phyloP scores from a whole-genome alignment of 192 early-diverging fungal genomes.

The Dissophora globulifera region DNA sequence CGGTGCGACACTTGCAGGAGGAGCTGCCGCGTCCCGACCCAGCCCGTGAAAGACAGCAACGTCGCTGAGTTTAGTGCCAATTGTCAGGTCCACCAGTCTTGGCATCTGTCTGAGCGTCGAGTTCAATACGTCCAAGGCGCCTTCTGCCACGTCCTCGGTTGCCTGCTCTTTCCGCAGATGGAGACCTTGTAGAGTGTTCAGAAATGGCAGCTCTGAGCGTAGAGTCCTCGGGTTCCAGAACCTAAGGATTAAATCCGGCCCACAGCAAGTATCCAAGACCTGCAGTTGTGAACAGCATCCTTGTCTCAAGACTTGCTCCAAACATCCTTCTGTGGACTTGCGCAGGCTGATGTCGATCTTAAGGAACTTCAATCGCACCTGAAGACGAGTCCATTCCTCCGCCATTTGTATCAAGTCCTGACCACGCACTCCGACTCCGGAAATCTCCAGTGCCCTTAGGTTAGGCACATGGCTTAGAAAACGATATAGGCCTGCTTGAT shows the following conservation, averaged over 20 bases:
- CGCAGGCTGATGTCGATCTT: not conserved
- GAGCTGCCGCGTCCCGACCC: slow-evolving; percentile 21
- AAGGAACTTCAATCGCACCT: slow-evolving; percentile 5
- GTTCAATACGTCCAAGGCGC: slow-evolving; percentile 3
- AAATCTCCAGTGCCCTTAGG: slow-evolving; percentile 12
- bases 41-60: slow-evolving; percentile 23
- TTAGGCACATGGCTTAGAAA: slow-evolving; percentile 1
- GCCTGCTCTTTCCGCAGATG: slow-evolving; percentile 13
- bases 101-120: slow-evolving; percentile 23
- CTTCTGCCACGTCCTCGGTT: not conserved
- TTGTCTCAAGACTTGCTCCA: slow-evolving; percentile 7
- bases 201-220: slow-evolving; percentile 16
- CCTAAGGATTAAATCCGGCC: slow-evolving; percentile 7
- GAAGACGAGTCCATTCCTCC: slow-evolving; percentile 20
- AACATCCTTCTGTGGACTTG: slow-evolving; percentile 2
- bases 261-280: slow-evolving; percentile 16
- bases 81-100: slow-evolving; percentile 24
- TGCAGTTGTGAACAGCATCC: slow-evolving; percentile 11
- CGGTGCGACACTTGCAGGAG: not conserved
- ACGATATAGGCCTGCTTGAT: slow-evolving; percentile 3
- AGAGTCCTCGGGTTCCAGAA: slow-evolving; percentile 21
- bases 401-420: slow-evolving; percentile 2
- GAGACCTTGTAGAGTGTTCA: not conserved
- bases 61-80: slow-evolving; percentile 12
- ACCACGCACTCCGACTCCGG: not conserved